Evolutionary conservation across 169 alveolate species (phyloP), one percentile per base, ranked within the genome.

Genomic region (Neospora caninum): DNA sequence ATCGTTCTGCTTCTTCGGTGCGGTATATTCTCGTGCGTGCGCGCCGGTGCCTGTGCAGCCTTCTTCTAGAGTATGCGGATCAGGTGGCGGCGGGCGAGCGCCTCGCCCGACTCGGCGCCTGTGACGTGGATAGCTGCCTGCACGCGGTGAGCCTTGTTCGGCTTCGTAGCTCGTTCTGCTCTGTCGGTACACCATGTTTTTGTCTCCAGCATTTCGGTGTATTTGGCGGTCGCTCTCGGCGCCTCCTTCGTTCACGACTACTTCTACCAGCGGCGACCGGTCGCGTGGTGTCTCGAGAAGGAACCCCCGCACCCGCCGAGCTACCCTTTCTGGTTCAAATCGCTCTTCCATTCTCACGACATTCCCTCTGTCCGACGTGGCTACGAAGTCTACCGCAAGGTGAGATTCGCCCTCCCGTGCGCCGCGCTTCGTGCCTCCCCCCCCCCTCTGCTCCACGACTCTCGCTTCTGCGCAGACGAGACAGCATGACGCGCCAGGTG

Each of bases 291-390:
- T 88, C 95, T 97, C 84, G 98, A 97, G 80, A 88, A 95, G 88
- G 97, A 97, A 36, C 98, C 98, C 9, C 98, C 98, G 64, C 94
- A 88, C 94, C 96, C 98, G 0, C 98, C 98, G 0, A 94, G 93
- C 93, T 97, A 97, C 94, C 98, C 98, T 41, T 97, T 97, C 95
- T 97, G 98, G 98, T 97, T 97, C 95, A 97, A 97, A 80, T 96
- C 97, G 43, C 93, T 97, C 41, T 96, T 97, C 58, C 98, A 97
- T 93, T 97, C 98, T 53, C 98, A 97, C 94, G 98, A 97, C 92
- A 96, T 97, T 38, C 98, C 97, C 43, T 94, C 98, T 84, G 98
- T 97, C 58, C 95, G 98, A 38, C 87, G 98, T 45, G 98, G 98
- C 31, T 97, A 95, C 78, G 98, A 97, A 92, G 98, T 97, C 34